These are phyloP conservation scores for Diutina mesorugosa DNA, from an alignment of 1,139 yeast genomes.

Conservation along the genomic window DNA sequence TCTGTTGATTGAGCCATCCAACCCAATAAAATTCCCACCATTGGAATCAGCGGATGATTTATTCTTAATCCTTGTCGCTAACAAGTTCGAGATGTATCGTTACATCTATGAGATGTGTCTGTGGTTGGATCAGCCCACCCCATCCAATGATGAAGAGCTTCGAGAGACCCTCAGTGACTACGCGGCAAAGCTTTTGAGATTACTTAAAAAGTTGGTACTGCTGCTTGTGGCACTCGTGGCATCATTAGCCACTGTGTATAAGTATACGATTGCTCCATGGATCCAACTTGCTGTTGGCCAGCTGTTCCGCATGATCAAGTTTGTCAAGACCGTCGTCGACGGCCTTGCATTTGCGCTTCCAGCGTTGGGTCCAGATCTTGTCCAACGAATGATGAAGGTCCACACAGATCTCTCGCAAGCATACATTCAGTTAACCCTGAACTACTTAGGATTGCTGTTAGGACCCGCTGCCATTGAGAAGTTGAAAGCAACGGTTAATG, in stretches of 20 bases:
- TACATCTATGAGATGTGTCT: constrained; percentile 17
- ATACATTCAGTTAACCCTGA: background rate
- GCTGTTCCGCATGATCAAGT: background rate
- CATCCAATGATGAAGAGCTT: constrained; percentile 30
- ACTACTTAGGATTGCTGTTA: background rate
- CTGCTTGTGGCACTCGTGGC: constrained; percentile 11
- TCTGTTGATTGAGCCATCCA: background rate
- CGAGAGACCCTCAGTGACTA: constrained; percentile 31
- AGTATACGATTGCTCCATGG: background rate
- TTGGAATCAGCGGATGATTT: background rate
- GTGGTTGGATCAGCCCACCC: constrained; percentile 9
- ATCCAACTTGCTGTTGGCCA: background rate
- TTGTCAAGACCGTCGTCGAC: background rate
- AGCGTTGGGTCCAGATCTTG: background rate
- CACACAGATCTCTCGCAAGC: background rate
- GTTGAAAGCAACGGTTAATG: background rate
- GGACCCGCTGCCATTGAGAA: background rate
- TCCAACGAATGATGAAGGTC: background rate
- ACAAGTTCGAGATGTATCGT: constrained; percentile 18
- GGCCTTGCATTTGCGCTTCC: background rate
- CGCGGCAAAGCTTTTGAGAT: constrained; percentile 32
- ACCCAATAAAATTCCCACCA: background rate
- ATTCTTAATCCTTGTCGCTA: constrained; percentile 14
- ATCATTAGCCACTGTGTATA: background rate
- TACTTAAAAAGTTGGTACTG: constrained; percentile 26